Evolutionary conservation across 768 basidiomycete genomes (phyloP).

Genomic region (Tricholoma flavovirens): DNA sequence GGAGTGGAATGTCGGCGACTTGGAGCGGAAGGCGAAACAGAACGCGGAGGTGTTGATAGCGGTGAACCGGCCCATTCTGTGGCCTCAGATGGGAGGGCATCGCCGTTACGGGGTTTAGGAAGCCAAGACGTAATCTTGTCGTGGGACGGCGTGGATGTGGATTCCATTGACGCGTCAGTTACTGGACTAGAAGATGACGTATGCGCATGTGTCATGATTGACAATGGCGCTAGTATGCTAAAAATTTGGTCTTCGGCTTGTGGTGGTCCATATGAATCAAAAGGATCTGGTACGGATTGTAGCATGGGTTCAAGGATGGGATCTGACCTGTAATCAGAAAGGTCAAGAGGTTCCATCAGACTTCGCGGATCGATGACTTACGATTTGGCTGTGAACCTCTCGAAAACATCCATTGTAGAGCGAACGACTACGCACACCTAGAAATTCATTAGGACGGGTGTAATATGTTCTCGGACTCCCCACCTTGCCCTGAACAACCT

Average conservation of each 20-base stretch:
- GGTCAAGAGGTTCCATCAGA: conserved; percentile 3
- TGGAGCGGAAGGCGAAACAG: conserved; percentile 42
- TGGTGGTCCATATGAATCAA: conserved; percentile 86
- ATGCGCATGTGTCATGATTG: conserved; percentile 53
- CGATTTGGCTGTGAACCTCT: conserved; percentile 82
- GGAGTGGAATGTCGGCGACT: conserved; percentile 51
- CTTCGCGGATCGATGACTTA: conserved; percentile 36
- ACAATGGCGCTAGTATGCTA: conserved; percentile 83
- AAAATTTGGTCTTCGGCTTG: conserved; percentile 90
- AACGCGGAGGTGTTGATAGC: conserved; percentile 40
- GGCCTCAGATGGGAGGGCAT: conserved; percentile 43
- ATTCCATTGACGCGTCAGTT: conserved; percentile 38
- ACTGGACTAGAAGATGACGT: conserved; percentile 60
- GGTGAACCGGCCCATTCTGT: conserved; percentile 56
- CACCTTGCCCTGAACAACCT: conserved; percentile 82
- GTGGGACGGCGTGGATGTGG: conserved; percentile 24
- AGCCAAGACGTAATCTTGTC: conserved; percentile 44
- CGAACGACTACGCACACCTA: conserved; percentile 80
- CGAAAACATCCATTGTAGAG: conserved; percentile 89
- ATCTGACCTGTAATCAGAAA: conserved; percentile 54
- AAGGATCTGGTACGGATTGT: conserved; percentile 85
- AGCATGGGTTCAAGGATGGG: conserved; percentile 89
- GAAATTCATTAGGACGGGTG: conserved; percentile 8
- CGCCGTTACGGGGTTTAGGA: conserved; percentile 35
- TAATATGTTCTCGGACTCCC: conserved; percentile 7